Evolutionary conservation across 2,329 filamentous ascomycete species (phyloP).

Genomic region (Calonectria ilicicola): DNA sequence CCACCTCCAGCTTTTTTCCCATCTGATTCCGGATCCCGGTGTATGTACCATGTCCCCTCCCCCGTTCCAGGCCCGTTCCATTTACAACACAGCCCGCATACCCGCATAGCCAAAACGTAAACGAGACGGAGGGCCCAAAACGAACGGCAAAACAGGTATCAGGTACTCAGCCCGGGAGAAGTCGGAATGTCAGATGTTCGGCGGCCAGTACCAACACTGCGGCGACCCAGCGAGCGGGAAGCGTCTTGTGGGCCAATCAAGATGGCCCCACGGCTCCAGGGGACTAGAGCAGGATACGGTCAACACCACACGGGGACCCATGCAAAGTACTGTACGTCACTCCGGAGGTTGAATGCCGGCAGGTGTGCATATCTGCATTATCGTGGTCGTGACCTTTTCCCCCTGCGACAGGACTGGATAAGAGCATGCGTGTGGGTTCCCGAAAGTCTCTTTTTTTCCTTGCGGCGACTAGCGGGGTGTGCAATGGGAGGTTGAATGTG

Average conservation of each 20-base stretch:
- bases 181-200: constrained; percentile 29
- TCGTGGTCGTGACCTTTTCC: constrained; percentile 38
- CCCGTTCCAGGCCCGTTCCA: constrained; percentile 25
- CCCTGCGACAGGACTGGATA: constrained; percentile 22
- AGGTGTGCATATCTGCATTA: constrained; percentile 34
- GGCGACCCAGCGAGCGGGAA: constrained; percentile 18
- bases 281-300: background rate
- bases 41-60: constrained; percentile 5
- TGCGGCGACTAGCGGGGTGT: background rate
- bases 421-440: constrained; percentile 13
- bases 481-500: background rate
- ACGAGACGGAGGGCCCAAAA: constrained; percentile 34
- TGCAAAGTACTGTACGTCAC: constrained; percentile 34
- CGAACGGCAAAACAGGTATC: constrained; percentile 26
- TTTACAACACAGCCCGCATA: constrained; percentile 26
- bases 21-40: constrained; percentile 14
- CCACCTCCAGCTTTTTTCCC: background rate
- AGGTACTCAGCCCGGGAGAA: constrained; percentile 30
- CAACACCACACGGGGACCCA: constrained; percentile 18
- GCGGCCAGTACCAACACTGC: constrained; percentile 10
- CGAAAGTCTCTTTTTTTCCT: constrained; percentile 11
- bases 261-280: constrained; percentile 1
- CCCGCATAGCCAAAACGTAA: constrained; percentile 41
- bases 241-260: constrained; percentile 21
- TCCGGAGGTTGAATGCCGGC: constrained; percentile 35